Percentiles rank a stretch among this genome's conserved stretches.
phyloP scores from a whole-genome alignment of 164 flowering plant genomes.

The Kingdonia uniflora region DNA sequence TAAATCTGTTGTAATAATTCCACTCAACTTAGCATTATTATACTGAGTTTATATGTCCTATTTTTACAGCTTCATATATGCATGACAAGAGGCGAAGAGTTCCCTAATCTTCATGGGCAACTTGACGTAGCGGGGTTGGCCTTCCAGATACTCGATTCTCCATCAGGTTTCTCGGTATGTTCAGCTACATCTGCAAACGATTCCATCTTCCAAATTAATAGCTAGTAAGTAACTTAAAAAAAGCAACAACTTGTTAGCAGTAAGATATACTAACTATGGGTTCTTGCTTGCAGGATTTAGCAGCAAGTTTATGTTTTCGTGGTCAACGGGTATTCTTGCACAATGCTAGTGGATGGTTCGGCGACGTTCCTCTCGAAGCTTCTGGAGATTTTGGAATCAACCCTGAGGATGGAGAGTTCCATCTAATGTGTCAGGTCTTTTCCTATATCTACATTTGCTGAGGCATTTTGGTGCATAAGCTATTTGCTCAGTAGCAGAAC shows the following conservation, averaged over 20 bases:
- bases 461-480: too few species aligned
- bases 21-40: too few species aligned
- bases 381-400: slow-evolving; percentile 97
- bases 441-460: neutral
- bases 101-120: slow-evolving; percentile 96
- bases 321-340: slow-evolving; percentile 85
- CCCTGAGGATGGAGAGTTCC: slow-evolving; percentile 98
- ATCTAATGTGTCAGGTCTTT: slow-evolving; percentile 90
- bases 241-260: neutral
- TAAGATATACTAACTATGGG: neutral
- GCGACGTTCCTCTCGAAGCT: slow-evolving; percentile 87
- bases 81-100: slow-evolving; percentile 91
- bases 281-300: slow-evolving; percentile 17
- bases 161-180: slow-evolving; percentile 67
- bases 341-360: slow-evolving; percentile 93
- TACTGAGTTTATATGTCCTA: neutral
- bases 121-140: slow-evolving; percentile 80
- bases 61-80: slow-evolving; percentile 78
- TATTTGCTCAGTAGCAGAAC: too few species aligned
- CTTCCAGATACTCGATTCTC: slow-evolving; percentile 77
- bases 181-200: neutral
- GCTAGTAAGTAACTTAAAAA: too few species aligned
- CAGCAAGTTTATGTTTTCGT: slow-evolving; percentile 78
- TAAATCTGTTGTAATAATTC: too few species aligned
- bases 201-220: neutral